Evolutionary conservation across 2,329 filamentous ascomycete species (phyloP), one percentile per base, ranked within the genome.

Genomic region (Ophiostoma montium): DNA sequence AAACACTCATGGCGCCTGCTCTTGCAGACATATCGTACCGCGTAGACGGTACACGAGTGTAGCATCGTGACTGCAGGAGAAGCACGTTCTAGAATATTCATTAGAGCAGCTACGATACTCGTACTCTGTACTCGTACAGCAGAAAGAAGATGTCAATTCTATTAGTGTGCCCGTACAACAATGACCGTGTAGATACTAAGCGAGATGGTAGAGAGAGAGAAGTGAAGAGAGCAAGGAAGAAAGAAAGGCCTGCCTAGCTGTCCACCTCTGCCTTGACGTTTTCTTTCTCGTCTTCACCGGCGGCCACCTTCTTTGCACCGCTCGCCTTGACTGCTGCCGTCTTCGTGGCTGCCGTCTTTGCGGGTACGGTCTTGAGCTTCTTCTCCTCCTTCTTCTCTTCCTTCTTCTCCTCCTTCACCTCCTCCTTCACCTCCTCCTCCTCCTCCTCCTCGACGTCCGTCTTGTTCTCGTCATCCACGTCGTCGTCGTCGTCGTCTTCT

Each of bases 361-460:
- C 4, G 23, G 23, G 23, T 5, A 27, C 23, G 4, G 23, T 8
- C 5, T 27, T 27, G 23, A 8, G n/a, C 8, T 27, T 8, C 23
- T 27, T 8, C 30, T 61, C 57, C 11, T 57, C 55, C 41, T 56
- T 44, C 32, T 58, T 50, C n/a, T 52, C 56, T 15, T 59, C 56
- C 2, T 59, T 47, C 32, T 59, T 57, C 44, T 61, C 59, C 21
- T 62, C 55, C 1, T 56, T 53, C 46, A 60, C 41, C 8, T 46
- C 43, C n/a, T n/a, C n/a, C 8, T 27, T 8, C 23, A 5, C 23
- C 30, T 61, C 57, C 8, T 27, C 23, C 23, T 27, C 23, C 30
- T 61, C 57, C 11, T 57, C 55, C 41, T 56, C 45, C 32, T 58
- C 51, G n/a, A 53, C 56, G n/a, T 59, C 56, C 5, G 55, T 57